phyloP scores from a whole-genome alignment of 441 rosid genomes.

The Cnidoscolus chayamansa region DNA sequence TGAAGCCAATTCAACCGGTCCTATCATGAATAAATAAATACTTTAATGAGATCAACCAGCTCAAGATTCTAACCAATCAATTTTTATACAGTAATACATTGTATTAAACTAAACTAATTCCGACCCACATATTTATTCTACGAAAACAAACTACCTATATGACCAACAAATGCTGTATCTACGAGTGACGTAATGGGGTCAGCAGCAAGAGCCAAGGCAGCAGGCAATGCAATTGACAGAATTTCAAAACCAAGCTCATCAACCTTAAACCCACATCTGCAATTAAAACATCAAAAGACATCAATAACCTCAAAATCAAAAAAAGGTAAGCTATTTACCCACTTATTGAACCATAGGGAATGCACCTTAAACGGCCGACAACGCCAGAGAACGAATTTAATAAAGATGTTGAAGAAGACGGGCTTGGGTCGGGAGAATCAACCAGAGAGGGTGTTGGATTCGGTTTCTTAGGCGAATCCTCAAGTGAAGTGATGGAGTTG shows the following conservation, averaged over 20 bases:
- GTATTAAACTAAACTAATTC: neutral
- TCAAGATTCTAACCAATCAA: neutral
- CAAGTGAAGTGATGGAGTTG: constrained; percentile 23
- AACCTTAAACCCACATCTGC: constrained; percentile 42
- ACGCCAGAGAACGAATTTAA: neutral
- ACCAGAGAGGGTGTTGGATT: constrained; percentile 3
- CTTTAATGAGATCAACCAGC: neutral
- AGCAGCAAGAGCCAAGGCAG: constrained; percentile 89
- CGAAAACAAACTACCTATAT: constrained; percentile 45
- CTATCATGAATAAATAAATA: constrained; percentile 34
- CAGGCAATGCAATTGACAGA: constrained; percentile 83
- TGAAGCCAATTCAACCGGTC: constrained; percentile 84
- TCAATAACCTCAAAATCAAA: neutral
- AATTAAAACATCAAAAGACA: constrained; percentile 4
- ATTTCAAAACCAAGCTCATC: constrained; percentile 65
- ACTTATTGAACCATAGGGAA: neutral
- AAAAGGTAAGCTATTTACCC: neutral
- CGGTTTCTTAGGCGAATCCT: constrained; percentile 26
- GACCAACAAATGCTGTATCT: constrained; percentile 88
- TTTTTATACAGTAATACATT: neutral
- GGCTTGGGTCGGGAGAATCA: constrained; percentile 23
- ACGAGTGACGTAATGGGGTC: constrained; percentile 85
- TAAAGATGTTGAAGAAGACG: constrained; percentile 21
- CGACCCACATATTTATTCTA: neutral
- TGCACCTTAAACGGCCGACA: constrained; percentile 28